These are phyloP conservation scores for Hypoxylon crocopeplum DNA, from an alignment of 495 filamentous ascomycete species.

Conservation along the genomic window DNA sequence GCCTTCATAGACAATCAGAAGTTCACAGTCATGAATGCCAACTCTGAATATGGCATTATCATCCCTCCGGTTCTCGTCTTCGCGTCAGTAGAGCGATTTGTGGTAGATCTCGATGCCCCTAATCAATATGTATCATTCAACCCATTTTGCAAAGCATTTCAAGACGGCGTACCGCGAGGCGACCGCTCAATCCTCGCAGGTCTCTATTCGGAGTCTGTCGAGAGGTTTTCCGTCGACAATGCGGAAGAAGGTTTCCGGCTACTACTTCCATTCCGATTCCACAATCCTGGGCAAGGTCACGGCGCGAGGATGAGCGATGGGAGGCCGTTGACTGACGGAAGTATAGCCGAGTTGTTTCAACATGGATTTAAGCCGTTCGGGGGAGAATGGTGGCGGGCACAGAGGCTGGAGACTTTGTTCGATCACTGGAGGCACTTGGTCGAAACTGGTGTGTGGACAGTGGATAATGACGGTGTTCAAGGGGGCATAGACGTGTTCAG, in stretches of 20 bases:
- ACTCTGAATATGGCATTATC: neutral
- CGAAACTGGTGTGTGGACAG: constrained; percentile 49
- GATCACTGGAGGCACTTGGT: constrained; percentile 47
- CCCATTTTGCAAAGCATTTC: neutral
- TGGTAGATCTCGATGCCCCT: neutral
- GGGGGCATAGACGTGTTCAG: constrained; percentile 50
- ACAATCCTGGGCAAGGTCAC: constrained; percentile 4
- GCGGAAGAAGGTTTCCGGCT: constrained; percentile 40
- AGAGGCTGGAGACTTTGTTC: constrained; percentile 46
- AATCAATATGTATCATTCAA: neutral
- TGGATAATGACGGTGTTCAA: constrained; percentile 48
- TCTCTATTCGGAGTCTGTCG: constrained; percentile 30
- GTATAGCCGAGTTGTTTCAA: constrained; percentile 48
- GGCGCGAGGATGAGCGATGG: constrained; percentile 46
- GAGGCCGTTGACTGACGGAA: too few relatives aligned
- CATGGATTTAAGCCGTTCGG: constrained; percentile 49
- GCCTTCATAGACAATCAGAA: neutral
- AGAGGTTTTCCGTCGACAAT: constrained; percentile 9
- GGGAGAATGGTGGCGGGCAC: constrained; percentile 40
- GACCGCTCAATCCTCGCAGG: constrained; percentile 11
- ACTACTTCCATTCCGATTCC: constrained; percentile 22
- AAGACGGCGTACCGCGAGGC: neutral
- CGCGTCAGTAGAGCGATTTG: neutral
- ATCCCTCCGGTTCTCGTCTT: neutral
- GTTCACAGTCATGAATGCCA: neutral